These are phyloP conservation scores for Candolleomyces aberdarensis DNA, from an alignment of 768 basidiomycete genomes.

Conservation along the genomic window DNA sequence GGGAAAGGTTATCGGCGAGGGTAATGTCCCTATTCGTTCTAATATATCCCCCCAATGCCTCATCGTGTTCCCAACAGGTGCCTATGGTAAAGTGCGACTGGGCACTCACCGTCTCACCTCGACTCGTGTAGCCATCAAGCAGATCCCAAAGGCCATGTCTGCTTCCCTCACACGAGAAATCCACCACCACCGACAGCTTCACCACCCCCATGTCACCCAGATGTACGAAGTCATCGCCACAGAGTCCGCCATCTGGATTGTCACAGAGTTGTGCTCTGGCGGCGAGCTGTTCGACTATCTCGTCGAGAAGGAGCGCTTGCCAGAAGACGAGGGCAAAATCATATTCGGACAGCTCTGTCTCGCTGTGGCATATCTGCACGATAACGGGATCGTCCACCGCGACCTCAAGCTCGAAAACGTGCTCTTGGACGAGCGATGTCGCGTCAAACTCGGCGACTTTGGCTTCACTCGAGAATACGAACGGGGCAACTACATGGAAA, in stretches of 20 bases:
- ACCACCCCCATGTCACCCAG: slow-evolving; percentile 93
- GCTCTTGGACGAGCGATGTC: slow-evolving; percentile 83
- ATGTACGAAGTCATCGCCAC: slow-evolving; percentile 98
- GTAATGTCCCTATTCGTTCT: slow-evolving; percentile 53
- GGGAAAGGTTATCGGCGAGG: slow-evolving; percentile 93
- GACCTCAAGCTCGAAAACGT: slow-evolving; percentile 98
- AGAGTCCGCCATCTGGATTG: slow-evolving; percentile 93
- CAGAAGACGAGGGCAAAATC: slow-evolving; percentile 78
- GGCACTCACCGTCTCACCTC: slow-evolving; percentile 93
- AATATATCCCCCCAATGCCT: neutral
- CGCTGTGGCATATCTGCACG: slow-evolving; percentile 90
- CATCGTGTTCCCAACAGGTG: slow-evolving; percentile 47
- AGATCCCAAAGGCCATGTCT: slow-evolving; percentile 93
- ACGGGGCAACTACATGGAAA: slow-evolving; percentile 74
- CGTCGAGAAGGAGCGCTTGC: slow-evolving; percentile 86
- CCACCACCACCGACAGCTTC: slow-evolving; percentile 95
- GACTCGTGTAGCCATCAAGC: slow-evolving; percentile 93
- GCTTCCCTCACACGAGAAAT: slow-evolving; percentile 93
- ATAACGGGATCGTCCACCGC: slow-evolving; percentile 91
- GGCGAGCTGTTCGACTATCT: slow-evolving; percentile 99
- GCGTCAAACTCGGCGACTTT: slow-evolving; percentile 92
- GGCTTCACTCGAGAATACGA: slow-evolving; percentile 95
- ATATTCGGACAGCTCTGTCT: slow-evolving; percentile 97
- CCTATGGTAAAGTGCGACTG: slow-evolving; percentile 94
- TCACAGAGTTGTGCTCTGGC: slow-evolving; percentile 94